Conservation (phyloP, 768 basidiomycete species). For the Leccinum rimulosum region DNA sequence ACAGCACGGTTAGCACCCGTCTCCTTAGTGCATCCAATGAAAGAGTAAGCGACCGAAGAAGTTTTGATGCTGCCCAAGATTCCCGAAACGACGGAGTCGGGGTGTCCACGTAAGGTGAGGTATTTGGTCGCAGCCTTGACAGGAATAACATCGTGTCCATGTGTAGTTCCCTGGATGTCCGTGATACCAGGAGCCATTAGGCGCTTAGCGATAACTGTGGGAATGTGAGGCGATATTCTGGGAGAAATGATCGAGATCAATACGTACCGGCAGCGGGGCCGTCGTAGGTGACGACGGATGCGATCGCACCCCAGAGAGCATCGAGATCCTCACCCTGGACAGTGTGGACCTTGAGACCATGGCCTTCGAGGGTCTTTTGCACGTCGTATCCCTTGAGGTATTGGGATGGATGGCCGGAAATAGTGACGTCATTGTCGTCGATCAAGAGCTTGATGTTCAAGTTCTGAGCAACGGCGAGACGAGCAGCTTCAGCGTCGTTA, state of each 20-base stretch:
- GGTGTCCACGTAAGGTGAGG: slow-evolving; percentile 61
- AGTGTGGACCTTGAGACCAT: slow-evolving; percentile 74
- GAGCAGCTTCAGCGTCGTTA: slow-evolving; percentile 86
- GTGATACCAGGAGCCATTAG: slow-evolving; percentile 66
- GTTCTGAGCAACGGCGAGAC: slow-evolving; percentile 78
- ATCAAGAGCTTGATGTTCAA: slow-evolving; percentile 85
- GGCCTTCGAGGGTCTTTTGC: slow-evolving; percentile 70
- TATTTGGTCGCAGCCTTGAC: slow-evolving; percentile 78
- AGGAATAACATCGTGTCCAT: slow-evolving; percentile 85
- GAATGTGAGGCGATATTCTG: neutral
- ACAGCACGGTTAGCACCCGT: slow-evolving; percentile 76
- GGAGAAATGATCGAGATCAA: neutral
- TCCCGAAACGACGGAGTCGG: slow-evolving; percentile 41
- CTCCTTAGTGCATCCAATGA: slow-evolving; percentile 70
- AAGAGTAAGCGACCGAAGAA: slow-evolving; percentile 50
- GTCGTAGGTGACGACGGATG: slow-evolving; percentile 50
- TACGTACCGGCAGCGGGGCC: slow-evolving; percentile 75
- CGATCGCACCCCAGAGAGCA: slow-evolving; percentile 67
- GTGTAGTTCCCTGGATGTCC: slow-evolving; percentile 73
- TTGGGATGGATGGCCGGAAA: slow-evolving; percentile 86
- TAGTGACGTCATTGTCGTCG: slow-evolving; percentile 91
- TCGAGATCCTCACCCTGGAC: slow-evolving; percentile 81
- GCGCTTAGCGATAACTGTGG: slow-evolving; percentile 65
- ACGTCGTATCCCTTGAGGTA: slow-evolving; percentile 81
- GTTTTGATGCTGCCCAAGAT: slow-evolving; percentile 70